phyloP scores from a whole-genome alignment of 768 basidiomycete species.

The Podaxis carcinomalis region DNA sequence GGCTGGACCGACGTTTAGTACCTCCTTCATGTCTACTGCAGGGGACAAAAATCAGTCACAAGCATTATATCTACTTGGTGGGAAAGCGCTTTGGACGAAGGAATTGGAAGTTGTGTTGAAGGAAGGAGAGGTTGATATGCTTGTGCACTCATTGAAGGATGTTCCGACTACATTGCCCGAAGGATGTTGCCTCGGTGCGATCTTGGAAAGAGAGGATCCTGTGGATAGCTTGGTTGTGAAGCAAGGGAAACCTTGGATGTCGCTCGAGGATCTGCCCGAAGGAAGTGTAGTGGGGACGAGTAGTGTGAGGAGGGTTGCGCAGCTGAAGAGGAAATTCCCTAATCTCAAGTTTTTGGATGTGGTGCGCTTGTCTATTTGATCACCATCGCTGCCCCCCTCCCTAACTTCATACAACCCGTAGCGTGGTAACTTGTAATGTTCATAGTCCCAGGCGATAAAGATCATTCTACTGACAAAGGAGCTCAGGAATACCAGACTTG shows the following conservation, averaged over 20 bases:
- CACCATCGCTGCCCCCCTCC: not conserved
- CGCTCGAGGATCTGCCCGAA: conserved; percentile 75
- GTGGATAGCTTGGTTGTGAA: conserved; percentile 88
- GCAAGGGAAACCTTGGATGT: conserved; percentile 61
- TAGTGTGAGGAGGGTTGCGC: conserved; percentile 89
- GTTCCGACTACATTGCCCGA: conserved; percentile 84
- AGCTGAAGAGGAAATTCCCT: conserved; percentile 76
- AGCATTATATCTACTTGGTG: conserved; percentile 81
- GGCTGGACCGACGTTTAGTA: conserved; percentile 34
- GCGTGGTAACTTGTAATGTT: conserved; percentile 84
- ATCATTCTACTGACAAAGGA: not conserved
- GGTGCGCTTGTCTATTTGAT: conserved; percentile 45
- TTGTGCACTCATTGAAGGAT: conserved; percentile 92
- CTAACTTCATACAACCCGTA: conserved; percentile 21
- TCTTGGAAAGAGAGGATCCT: conserved; percentile 84
- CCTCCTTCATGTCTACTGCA: conserved; percentile 56
- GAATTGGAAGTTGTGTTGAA: conserved; percentile 87
- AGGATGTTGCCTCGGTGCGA: conserved; percentile 81
- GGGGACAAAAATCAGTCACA: conserved; percentile 91
- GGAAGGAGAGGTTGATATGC: conserved; percentile 75
- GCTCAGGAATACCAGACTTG: conserved; percentile 78
- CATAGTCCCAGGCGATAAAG: not conserved
- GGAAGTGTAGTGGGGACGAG: conserved; percentile 95
- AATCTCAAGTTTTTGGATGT: conserved; percentile 80
- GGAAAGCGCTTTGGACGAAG: conserved; percentile 94